Evolutionary conservation across 1,139 yeast species (phyloP), one percentile per base, ranked within the genome.

Genomic region (Hansenula sp.): DNA sequence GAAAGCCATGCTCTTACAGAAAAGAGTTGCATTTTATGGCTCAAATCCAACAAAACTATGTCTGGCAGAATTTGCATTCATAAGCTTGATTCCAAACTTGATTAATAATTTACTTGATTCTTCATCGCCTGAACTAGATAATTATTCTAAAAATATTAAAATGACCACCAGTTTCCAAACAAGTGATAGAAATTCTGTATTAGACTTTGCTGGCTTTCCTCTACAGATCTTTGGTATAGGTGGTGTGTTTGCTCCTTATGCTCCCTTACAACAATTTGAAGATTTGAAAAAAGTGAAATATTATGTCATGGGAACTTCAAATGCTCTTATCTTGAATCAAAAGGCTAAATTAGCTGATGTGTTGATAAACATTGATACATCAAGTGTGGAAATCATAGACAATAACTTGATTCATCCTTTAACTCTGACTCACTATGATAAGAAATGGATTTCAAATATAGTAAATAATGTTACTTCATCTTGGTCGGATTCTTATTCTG

Each of bases 241-340:
- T 33, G 89, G 96, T 3, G 76, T 91, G 51, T 91, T 95, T 74
- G 85, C 87, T 53, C 98, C 99, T 0, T 93, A 91, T 62, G 76
- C 91, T 19, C 96, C 99, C 0, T 68, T 93, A 42, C 99, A 91
- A 62, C 98, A 91, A 60, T 69, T 93, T 45, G 85, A 84, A 45
- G 91, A 87, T 54, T 70, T 93, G 44, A 73, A 72, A 33, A 73
- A 76, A 29, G 76, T 91, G 0, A 70, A 74, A 44, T 82, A 81
- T 59, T 93, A 81, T 53, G 71, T 89, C 66, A 77, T 89, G 44
- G 99, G 99, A 0, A 84, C 96, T 41, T 90, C 98, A 10, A 93
- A 93, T 63, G 80, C 90, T 32, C 68, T 93, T 40, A 71, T 93
- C 43, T 69, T 86, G 37, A 84, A 84, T 53, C 90, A 84, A 49